Conservation (phyloP, 176 grass and related monocot genomes). For the Avena atlantica region DNA sequence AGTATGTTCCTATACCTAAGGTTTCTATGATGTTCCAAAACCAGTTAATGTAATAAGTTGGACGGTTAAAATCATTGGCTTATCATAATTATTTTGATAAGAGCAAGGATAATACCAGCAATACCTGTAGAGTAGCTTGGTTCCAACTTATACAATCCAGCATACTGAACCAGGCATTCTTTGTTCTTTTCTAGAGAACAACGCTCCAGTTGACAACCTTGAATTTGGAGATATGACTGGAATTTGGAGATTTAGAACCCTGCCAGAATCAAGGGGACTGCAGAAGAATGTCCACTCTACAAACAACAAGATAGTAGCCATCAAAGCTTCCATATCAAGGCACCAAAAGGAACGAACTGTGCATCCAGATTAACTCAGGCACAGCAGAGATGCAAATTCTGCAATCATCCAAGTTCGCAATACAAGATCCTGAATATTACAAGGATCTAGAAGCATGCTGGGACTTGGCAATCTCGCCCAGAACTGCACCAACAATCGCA, state of each 20-base stretch:
- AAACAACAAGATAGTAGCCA: background rate
- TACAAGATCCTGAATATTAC: constrained; percentile 45
- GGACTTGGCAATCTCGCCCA: constrained; percentile 95
- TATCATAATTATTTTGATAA: background rate
- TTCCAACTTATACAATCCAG: constrained; percentile 30
- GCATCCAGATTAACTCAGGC: constrained; percentile 16
- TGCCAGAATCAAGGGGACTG: constrained; percentile 8
- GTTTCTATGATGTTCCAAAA: constrained; percentile 13
- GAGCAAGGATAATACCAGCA: background rate
- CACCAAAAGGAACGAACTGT: constrained; percentile 4
- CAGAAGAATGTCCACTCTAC: constrained; percentile 3
- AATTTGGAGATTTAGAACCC: background rate
- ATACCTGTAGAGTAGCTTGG: constrained; percentile 23
- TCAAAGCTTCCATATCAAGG: constrained; percentile 8
- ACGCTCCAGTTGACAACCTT: background rate
- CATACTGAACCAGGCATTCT: constrained; percentile 14
- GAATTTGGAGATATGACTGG: background rate
- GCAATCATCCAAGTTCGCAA: background rate
- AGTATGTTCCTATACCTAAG: background rate
- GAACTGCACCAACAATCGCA: constrained; percentile 90
- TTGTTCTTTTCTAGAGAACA: constrained; percentile 20
- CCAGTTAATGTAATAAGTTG: constrained; percentile 7
- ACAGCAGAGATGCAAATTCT: background rate
- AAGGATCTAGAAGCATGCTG: constrained; percentile 82
- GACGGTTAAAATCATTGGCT: constrained; percentile 5